Percentiles rank a stretch among this genome's conserved stretches.
Evolutionary conservation across 805 yeast genomes (phyloP).

Genomic region (Candida sonorensis): DNA sequence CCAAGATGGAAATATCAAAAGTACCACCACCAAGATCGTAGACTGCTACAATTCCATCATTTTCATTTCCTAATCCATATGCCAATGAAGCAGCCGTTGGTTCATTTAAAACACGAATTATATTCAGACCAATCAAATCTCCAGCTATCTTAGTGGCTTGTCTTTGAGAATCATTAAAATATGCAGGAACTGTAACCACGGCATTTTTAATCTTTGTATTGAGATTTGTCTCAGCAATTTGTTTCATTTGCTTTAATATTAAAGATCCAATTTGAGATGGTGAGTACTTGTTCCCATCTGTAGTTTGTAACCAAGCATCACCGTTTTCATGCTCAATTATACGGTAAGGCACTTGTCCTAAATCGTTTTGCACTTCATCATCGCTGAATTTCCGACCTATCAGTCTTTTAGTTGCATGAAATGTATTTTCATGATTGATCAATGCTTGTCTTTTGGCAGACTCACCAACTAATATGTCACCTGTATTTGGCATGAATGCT

Average conservation of each 20-base stretch:
- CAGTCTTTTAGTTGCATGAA: constrained; percentile 90
- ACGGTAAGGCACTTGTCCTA: constrained; percentile 82
- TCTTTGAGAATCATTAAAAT: constrained; percentile 83
- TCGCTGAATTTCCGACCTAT: constrained; percentile 92
- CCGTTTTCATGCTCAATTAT: constrained; percentile 87
- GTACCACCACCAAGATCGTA: constrained; percentile 98
- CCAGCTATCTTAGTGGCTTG: constrained; percentile 95
- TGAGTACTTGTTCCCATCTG: constrained; percentile 70
- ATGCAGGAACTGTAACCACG: constrained; percentile 85
- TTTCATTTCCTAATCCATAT: constrained; percentile 75
- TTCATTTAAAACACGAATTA: constrained; percentile 77
- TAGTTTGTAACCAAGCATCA: constrained; percentile 88
- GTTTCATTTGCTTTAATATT: constrained; percentile 89
- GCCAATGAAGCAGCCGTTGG: constrained; percentile 92
- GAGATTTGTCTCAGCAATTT: constrained; percentile 79
- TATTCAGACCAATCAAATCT: constrained; percentile 87
- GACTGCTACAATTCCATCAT: constrained; percentile 73
- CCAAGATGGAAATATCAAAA: constrained; percentile 90
- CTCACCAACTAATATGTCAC: constrained; percentile 87
- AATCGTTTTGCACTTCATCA: constrained; percentile 83
- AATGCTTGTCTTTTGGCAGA: constrained; percentile 97
- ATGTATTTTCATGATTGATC: constrained; percentile 88
- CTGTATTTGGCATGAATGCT: constrained; percentile 82
- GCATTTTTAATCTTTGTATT: constrained; percentile 80
- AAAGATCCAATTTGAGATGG: constrained; percentile 96